Evolutionary conservation across 176 grass and related monocot genomes (phyloP).

Genomic region (Zea mays): Zm-B73-REFERENCE-NAM-5.0 NC_050097.1:59324501-59325000

Average conservation of each 20-base stretch:
- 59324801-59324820: conserved; percentile 48
- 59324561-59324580: conserved; percentile 57
- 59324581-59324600: conserved; percentile 47
- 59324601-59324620: conserved; percentile 42
- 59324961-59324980: conserved; percentile 8
- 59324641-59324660: conserved; percentile 58
- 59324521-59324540: conserved; percentile 68
- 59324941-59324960: conserved; percentile 18
- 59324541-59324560: conserved; percentile 44
- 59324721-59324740: conserved; percentile 63
- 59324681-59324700: conserved; percentile 43
- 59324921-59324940: conserved; percentile 50
- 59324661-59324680: conserved; percentile 67
- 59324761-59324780: conserved; percentile 43
- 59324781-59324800: conserved; percentile 53
- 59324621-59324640: conserved; percentile 59
- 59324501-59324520: conserved; percentile 57
- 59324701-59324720: conserved; percentile 53
- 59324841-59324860: conserved; percentile 66
- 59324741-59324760: conserved; percentile 54
- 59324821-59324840: conserved; percentile 73
- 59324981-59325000: conserved; percentile 31
- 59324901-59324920: conserved; percentile 56
- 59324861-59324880: conserved; percentile 53
- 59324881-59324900: conserved; percentile 32